These are phyloP conservation scores for Aaosphaeria arxii DNA, from an alignment of 2,329 filamentous ascomycete species.

Conservation along the genomic window DNA sequence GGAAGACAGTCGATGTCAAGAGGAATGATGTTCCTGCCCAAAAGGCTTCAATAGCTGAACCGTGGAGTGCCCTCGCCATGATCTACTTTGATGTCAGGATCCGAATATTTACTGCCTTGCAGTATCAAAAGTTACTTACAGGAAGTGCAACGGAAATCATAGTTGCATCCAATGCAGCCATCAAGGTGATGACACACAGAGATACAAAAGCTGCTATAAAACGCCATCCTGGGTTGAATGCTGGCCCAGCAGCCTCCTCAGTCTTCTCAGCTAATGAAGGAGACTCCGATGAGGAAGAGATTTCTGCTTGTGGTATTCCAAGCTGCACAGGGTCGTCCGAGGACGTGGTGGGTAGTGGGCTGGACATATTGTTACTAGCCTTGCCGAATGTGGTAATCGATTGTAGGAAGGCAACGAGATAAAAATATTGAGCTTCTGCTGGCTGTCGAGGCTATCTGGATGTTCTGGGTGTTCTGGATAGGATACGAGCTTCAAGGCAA, in stretches of 20 bases:
- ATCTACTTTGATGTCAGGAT: slow-evolving; percentile 21
- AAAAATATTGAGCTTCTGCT: no score
- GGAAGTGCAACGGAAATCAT: slow-evolving; percentile 61
- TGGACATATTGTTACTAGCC: no score
- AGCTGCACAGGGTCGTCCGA: no score
- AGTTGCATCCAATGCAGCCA: slow-evolving; percentile 64
- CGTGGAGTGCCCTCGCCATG: slow-evolving; percentile 34
- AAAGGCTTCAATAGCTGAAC: slow-evolving; percentile 41
- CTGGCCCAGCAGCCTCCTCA: slow-evolving; percentile 7
- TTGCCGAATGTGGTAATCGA: no score
- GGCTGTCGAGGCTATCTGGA: no score
- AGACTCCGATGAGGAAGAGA: not conserved
- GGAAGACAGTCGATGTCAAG: slow-evolving; percentile 40
- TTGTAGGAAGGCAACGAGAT: no score
- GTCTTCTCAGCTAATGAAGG: slow-evolving; percentile 8
- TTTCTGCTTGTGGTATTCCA: no score
- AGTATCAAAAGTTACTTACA: slow-evolving; percentile 12
- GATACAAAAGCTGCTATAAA: slow-evolving; percentile 49
- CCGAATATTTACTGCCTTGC: not conserved
- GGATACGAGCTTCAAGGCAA: no score
- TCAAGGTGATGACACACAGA: slow-evolving; percentile 55
- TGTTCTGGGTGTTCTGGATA: no score
- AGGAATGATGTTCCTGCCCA: slow-evolving; percentile 42
- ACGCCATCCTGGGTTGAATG: slow-evolving; percentile 30
- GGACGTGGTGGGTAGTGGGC: no score